Evolutionary conservation across 179 eudicot genomes (phyloP).

Genomic region (Drosera spatulata): DNA sequence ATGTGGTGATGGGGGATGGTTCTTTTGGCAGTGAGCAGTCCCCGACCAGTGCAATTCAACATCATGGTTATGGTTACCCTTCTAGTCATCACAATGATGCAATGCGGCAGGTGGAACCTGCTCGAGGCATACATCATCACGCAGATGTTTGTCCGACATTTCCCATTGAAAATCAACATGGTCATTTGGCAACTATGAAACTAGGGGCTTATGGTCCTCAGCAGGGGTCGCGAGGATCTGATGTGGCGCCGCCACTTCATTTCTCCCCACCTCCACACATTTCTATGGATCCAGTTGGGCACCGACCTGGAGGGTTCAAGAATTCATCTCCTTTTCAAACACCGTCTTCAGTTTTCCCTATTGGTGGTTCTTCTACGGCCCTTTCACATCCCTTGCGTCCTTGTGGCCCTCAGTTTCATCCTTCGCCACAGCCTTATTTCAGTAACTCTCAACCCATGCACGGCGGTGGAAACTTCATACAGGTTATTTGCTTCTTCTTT

Average conservation of each 20-base stretch:
- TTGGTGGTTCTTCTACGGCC: constrained; percentile 23
- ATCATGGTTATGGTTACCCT: constrained; percentile 26
- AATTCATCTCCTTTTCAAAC: constrained; percentile 26
- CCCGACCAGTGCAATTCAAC: constrained; percentile 14
- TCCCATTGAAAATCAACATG: constrained; percentile 14
- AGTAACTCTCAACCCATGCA: constrained; percentile 19
- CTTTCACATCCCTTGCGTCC: constrained; percentile 23
- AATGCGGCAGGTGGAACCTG: constrained; percentile 16
- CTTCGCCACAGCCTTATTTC: constrained; percentile 18
- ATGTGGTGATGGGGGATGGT: constrained; percentile 9
- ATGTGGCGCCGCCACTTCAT: constrained; percentile 63
- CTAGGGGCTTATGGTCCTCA: constrained; percentile 17
- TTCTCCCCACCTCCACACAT: constrained; percentile 41
- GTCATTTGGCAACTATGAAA: constrained; percentile 14
- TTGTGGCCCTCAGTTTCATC: constrained; percentile 25
- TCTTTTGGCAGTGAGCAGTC: constrained; percentile 13
- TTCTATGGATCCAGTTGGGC: constrained; percentile 41
- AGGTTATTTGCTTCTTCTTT: constrained; percentile 25
- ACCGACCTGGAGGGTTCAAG: constrained; percentile 22
- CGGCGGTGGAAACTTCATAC: constrained; percentile 22
- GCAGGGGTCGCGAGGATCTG: constrained; percentile 20
- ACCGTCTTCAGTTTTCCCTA: constrained; percentile 45
- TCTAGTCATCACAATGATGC: constrained; percentile 20
- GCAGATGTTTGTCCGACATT: constrained; percentile 16
- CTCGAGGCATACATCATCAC: constrained; percentile 14